Conservation (phyloP, 2,329 filamentous ascomycete species). For the Beauveria medogensis region DNA sequence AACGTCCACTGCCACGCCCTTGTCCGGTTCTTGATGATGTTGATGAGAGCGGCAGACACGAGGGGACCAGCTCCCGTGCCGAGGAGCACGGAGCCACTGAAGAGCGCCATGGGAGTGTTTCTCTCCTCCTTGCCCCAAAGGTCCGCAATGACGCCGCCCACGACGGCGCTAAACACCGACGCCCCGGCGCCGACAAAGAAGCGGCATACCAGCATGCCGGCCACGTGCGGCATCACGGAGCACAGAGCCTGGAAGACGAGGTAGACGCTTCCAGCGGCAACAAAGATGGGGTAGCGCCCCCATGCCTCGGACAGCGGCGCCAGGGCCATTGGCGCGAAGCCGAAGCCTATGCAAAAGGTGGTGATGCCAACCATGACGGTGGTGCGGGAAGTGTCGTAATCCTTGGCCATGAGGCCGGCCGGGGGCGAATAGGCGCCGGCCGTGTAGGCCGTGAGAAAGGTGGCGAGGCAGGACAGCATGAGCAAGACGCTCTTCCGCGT, state of each 20-base stretch:
- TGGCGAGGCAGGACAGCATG: conserved; percentile 66
- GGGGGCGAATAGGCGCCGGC: conserved; percentile 75
- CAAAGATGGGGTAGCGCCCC: conserved; percentile 75
- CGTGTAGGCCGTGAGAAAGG: conserved; percentile 68
- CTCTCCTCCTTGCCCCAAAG: conserved; percentile 71
- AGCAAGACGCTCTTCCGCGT: conserved; percentile 64
- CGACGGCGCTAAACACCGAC: conserved; percentile 77
- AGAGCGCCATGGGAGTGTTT: conserved; percentile 85
- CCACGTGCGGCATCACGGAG: conserved; percentile 59
- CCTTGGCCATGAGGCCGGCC: conserved; percentile 52
- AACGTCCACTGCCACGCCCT: conserved; percentile 79
- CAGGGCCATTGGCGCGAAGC: conserved; percentile 74
- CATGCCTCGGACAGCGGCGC: conserved; percentile 86
- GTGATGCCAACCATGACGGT: conserved; percentile 70
- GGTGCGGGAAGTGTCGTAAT: conserved; percentile 58
- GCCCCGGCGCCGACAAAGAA: conserved; percentile 72
- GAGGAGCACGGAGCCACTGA: conserved; percentile 68
- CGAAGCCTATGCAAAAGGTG: conserved; percentile 74
- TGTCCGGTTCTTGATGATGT: conserved; percentile 40
- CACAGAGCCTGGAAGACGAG: conserved; percentile 64
- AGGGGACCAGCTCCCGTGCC: conserved; percentile 77
- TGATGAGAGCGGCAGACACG: conserved; percentile 59
- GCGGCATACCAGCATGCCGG: conserved; percentile 66
- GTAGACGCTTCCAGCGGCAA: conserved; percentile 64
- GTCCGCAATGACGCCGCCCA: conserved; percentile 86